phyloP scores from a whole-genome alignment of 1,139 yeast species.

The Pichia cactophila region DNA sequence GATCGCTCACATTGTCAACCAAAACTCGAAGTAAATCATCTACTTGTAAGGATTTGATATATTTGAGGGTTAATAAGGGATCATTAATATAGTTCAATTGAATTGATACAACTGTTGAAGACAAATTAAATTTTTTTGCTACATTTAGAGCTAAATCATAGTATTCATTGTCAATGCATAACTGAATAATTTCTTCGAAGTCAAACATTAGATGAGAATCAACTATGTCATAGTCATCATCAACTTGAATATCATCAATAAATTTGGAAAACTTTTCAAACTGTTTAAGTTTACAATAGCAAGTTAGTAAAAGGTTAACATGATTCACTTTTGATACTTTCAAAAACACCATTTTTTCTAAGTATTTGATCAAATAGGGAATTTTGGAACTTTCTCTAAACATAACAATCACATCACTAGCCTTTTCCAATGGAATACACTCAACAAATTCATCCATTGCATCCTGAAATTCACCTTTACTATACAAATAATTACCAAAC shows the following conservation, averaged over 20 bases:
- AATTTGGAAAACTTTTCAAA: constrained; percentile 52
- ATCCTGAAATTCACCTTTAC: constrained; percentile 54
- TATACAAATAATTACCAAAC: constrained; percentile 68
- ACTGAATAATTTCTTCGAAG: constrained; percentile 57
- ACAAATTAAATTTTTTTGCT: constrained; percentile 65
- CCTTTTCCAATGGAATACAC: constrained; percentile 39
- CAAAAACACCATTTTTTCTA: constrained; percentile 48
- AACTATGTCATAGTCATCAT: constrained; percentile 29
- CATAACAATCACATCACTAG: constrained; percentile 72
- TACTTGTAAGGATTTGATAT: constrained; percentile 61
- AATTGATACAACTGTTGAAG: constrained; percentile 71
- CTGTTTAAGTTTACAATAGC: constrained; percentile 72
- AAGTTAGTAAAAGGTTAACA: constrained; percentile 70
- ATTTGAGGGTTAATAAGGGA: constrained; percentile 56
- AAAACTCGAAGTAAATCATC: constrained; percentile 75
- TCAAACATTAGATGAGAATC: constrained; percentile 44
- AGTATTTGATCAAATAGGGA: constrained; percentile 53
- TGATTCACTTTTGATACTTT: constrained; percentile 65
- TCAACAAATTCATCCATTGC: constrained; percentile 64
- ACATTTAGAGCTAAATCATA: constrained; percentile 61
- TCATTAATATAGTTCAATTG: constrained; percentile 61
- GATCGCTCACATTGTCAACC: constrained; percentile 43
- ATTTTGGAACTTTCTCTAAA: constrained; percentile 83
- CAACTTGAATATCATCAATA: constrained; percentile 37
- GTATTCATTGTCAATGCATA: constrained; percentile 75